Base-by-base conservation (phyloP, 2,329 filamentous ascomycete species). In the Verticillium nonalfalfae region DNA sequence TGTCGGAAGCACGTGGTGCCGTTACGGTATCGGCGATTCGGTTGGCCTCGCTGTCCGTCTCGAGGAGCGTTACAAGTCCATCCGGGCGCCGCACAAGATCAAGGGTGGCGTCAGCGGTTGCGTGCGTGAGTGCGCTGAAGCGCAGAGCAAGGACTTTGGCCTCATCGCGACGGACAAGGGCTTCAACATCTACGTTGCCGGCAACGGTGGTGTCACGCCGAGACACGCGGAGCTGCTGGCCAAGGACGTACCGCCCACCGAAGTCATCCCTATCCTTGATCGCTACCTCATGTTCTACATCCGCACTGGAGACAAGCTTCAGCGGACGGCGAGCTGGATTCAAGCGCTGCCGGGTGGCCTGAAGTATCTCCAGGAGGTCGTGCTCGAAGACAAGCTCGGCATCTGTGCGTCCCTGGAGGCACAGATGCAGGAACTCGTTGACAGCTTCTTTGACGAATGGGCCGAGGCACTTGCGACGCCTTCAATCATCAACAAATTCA, bases 281-380 rank as follows among this genome's bases (percentile, higher is more conserved):
- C 88, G 93, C 55, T 97, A 95, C 71, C 83, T 97, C 31, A 91
- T 93, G 76, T 94, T 97, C 79, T 97, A 97, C 77, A 95, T 97
- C 69, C 90, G 92, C 66, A 96, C 93, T 0, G 93, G 91, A 55
- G 93, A 97, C 77, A 93, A 90, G 71, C 85, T 97, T 0, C 92
- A 97, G 75, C 85, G 93, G 58, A 97, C 93, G 33, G 93, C 93
- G 0, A 84, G 91, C 31, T 97, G 93, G 93, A 80, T 97, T 40
- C 93, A 97, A 74, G 84, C 83, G 59, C 82, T 96, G 0, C 92
- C 93, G 0, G 93, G 92, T 6, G 93, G 93, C 1, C 88, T 97
- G 75, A 83, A 85, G 63, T 96, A 96, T 71, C 85, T 97, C 0
- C 86, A 87, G 59, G 86, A 93, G 68, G 93, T 97, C 3, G 83